Evolutionary conservation across 1,139 yeast species (phyloP), one percentile per base, ranked within the genome.

Genomic region (Yamadazyma kanchanaburiensis): DNA sequence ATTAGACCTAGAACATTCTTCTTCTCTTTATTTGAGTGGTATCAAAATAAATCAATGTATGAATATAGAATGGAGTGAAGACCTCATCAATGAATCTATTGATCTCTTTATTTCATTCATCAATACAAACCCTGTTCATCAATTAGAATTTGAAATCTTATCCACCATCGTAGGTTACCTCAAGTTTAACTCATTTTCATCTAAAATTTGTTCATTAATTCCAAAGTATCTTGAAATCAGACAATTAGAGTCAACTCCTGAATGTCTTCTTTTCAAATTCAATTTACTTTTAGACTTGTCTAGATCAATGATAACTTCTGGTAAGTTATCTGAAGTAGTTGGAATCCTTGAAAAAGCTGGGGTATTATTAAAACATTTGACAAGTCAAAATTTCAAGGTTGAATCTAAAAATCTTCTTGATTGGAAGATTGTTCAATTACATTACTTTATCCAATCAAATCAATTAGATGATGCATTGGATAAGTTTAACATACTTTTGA

Each of bases 381-480:
- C 21, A 6, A 8, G 20, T 9, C 23, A 6, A 8, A 15, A n/a
- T 3, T 20, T 5, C 9, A 6, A 7, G 14, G 16, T 15, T 6
- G 9, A 12, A 24, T 28, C 48, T 15, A 36, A 35, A 15, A 49
- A 48, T 15, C 38, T 57, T 12, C 25, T 55, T 21, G 29, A 37
- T 6, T 58, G 58, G 51, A 64, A 64, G 35, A 30, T 66, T 16
- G 32, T 51, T 6, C 72, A 64, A 39, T 44, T 64, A 12, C 52
- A 58, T 12, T 52, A 48, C 24, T 46, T 40, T 18, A 27, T 60
- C 3, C 21, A 31, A 2, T 34, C 35, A 5, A 35, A 40, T 4
- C 51, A 51, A 26, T 13, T 30, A 1, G 25, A 31, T 1, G 37
- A 43, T 17, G 58, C 62, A 2, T 31, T 28, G 8, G 51, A 48